Base-by-base conservation (phyloP, 164 flowering plant genomes). In the Umbellularia californica region DNA sequence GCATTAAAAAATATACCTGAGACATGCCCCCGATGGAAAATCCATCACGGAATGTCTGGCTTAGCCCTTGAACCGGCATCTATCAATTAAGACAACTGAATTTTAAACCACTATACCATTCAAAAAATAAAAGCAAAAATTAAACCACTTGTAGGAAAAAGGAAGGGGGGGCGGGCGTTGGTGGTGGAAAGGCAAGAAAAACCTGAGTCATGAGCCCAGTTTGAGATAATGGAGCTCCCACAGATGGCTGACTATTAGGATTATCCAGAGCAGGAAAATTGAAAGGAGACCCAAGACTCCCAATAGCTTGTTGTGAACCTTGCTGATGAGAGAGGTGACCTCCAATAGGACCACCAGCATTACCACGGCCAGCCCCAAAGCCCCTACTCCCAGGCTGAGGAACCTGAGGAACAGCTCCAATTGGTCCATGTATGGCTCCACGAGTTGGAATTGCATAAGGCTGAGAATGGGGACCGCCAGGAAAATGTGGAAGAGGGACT, bases 381-480 rank as follows among this genome's bases (percentile, higher is more conserved):
- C 99, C 98, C 70, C 94, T 88, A 78, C 78, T 91, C 75, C 96
- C 98, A 17, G 94, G 85, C 76, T 86, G 91, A 73, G 99, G 97
- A 52, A 87, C 90, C 79, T 94, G 99, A 81, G 98, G 92, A 77
- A 96, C 95, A 77, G 92, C 97, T 69, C 98, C 99, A 82, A 96
- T 90, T 17, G 98, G 97, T 72, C 99, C 99, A 85, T 91, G 99
- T 27, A 92, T 88, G 75, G 92, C 93, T 62, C 95, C 97, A 80
- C 98, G 97, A 71, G 91, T 84, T 67, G 99, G 99, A 81, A 96
- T 96, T 25, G 98, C 93, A 87, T 96, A 96, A 67, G 97, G 99
- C 78, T 96, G 99, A 64, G 98, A 85, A 63, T 88, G 88, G 19
- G 94, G 97, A 47, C 90, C 94, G 50, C 94, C 94, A 79, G 88